A percentile compares a stretch with the other conserved stretches of the same genome.
phyloP scores from a whole-genome alignment of 805 yeast species.

The Ogataea allantospora region DNA sequence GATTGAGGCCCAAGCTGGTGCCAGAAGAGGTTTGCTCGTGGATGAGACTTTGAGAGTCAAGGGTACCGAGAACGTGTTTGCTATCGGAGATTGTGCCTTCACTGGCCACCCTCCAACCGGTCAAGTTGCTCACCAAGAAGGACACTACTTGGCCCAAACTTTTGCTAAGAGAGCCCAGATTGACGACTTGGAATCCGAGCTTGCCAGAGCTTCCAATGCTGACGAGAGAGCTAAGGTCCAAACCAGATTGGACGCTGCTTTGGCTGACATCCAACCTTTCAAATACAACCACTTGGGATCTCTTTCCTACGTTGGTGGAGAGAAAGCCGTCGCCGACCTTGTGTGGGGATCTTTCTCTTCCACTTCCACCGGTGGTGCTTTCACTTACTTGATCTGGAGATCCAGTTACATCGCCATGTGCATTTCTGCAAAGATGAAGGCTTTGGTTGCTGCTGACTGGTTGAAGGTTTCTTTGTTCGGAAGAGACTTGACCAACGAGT shows the following conservation, averaged over 20 bases:
- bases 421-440: constrained; percentile 51
- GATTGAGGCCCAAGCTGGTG: constrained; percentile 51
- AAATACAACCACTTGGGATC: constrained; percentile 52
- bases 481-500: constrained; percentile 55
- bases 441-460: constrained; percentile 53
- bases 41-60: constrained; percentile 48
- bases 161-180: constrained; percentile 44
- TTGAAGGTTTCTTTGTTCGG: constrained; percentile 50
- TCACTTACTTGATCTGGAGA: constrained; percentile 56
- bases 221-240: constrained; percentile 41
- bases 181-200: constrained; percentile 40
- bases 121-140: constrained; percentile 58
- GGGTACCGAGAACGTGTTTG: constrained; percentile 48
- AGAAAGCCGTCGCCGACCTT: constrained; percentile 56
- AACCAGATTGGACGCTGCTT: constrained; percentile 37
- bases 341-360: constrained; percentile 53
- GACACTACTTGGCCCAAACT: constrained; percentile 44
- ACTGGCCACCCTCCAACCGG: constrained; percentile 57
- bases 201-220: constrained; percentile 39
- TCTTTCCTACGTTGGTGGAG: constrained; percentile 55
- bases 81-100: constrained; percentile 57
- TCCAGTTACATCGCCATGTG: constrained; percentile 55
- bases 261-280: constrained; percentile 37
- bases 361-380: constrained; percentile 51
- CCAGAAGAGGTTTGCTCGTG: constrained; percentile 52